A percentile compares a stretch with the other conserved stretches of the same genome.
Conservation (phyloP, 352 stramenopile genomes). For the Phytophthora niederhauseri region DNA sequence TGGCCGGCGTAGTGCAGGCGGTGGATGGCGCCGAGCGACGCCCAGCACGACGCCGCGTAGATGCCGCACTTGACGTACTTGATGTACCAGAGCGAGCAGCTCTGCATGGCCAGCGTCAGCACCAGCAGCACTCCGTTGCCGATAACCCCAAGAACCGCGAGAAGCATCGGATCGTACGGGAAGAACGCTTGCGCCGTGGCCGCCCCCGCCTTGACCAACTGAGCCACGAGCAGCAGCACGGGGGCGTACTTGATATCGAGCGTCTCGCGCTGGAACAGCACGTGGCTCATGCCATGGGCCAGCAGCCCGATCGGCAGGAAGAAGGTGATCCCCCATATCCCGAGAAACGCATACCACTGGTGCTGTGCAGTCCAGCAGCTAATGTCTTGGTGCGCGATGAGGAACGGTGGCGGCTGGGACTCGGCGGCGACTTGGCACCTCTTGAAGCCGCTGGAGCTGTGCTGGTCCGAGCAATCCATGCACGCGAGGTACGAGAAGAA, state of each 20-base stretch:
- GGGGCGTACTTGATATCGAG: conserved; percentile 71
- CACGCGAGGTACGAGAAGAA: conserved; percentile 68
- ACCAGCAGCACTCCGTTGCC: conserved; percentile 46
- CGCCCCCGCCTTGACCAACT: conserved; percentile 57
- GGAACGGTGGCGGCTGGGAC: conserved; percentile 32
- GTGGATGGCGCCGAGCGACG: conserved; percentile 54
- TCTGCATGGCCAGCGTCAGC: conserved; percentile 47
- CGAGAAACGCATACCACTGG: conserved; percentile 53
- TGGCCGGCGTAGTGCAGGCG: conserved; percentile 30
- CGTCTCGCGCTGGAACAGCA: conserved; percentile 65
- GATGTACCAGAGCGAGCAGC: conserved; percentile 65
- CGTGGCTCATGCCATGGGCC: conserved; percentile 65
- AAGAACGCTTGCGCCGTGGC: conserved; percentile 56
- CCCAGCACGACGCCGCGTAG: conserved; percentile 62
- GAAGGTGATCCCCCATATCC: conserved; percentile 61
- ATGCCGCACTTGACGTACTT: conserved; percentile 60
- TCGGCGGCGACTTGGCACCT: conserved; percentile 3
- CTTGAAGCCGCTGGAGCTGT: conserved; percentile 2
- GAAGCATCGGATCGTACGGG: conserved; percentile 41
- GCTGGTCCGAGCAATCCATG: conserved; percentile 37
- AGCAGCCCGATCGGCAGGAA: conserved; percentile 65
- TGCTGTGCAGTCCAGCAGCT: conserved; percentile 51
- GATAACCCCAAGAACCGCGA: conserved; percentile 41
- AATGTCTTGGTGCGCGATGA: conserved; percentile 49
- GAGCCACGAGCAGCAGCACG: conserved; percentile 52